Evolutionary conservation across 1,284 basidiomycete species (phyloP), one percentile per base, ranked within the genome.

Genomic region (Rhodotorula sp.): DNA sequence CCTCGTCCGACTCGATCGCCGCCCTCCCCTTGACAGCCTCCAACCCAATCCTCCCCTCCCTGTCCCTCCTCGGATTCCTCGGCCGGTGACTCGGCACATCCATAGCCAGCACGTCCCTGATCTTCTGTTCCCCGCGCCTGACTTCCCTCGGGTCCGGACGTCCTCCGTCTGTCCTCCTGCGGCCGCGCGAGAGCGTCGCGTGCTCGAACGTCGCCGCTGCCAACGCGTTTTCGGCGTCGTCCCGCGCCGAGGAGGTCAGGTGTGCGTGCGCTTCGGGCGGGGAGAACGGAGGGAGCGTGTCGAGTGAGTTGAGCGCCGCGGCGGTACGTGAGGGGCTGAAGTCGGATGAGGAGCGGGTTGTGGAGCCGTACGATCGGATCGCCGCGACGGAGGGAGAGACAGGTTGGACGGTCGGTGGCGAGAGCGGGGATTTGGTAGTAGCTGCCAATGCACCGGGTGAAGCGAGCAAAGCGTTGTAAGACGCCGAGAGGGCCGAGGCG

Each of bases 31-130:
- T 58, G 13, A 55, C 24, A n/a, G 34, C 34, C 22, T 31, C 18
- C 10, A 31, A n/a, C 31, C 8, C 20, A 5, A 16, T 16, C 20
- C 47, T 22, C 34, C 57, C 47, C 9, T 20, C 59, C 4, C 59
- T 48, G 26, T 48, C 28, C 8, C 55, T 24, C 6, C 26, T 44
- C 10, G 60, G n/a, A 5, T 65, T 62, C 22, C 64, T 20, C 18
- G 69, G 59, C 6, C 76, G 69, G 34, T 77, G 76, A 37, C 56
- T 62, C 3, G 76, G 76, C 4, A 70, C 69, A 44, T 77, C 76
- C 46, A 75, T 69, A 9, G 71, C 76, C 20, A 76, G 67, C 13
- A 75, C 66, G 20, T 76, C 68, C 18, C 75, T 65, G 9, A 76
- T 69, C 65, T 72, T 71, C 22, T 62, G 68, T 57, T 68, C 68